Base-by-base conservation (phyloP, 441 rosid genomes). In the Biscutella laevigata region DNA sequence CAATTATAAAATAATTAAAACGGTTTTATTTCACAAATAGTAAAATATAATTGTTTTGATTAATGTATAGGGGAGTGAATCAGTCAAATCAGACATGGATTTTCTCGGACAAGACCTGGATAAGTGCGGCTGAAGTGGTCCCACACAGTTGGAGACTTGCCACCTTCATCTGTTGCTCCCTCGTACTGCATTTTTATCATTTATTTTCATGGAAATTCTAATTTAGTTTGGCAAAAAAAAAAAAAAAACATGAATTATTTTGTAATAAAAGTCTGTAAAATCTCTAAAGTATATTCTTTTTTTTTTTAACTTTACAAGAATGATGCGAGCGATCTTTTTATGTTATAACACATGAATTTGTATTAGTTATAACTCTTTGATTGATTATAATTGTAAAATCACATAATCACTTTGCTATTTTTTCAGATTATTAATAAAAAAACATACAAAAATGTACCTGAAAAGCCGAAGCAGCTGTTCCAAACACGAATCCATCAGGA, bases 81-180 rank as follows among this genome's bases (percentile, higher is more conserved):
- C 19, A 7, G 38, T 14, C 14, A 37, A 16, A 20, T 17, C 15
- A 4, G 22, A 22, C 46, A 29, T 10, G 12, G 22, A 22, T 3
- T 49, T 47, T 10, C 16, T 24, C 1, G 7, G 44, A 43, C 55
- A 40, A n/a, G 5, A 84, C 94, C 80, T 71, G 94, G 86, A 59
- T 70, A 61, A 26, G 39, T 56, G 60, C 61, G 71, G 66, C 81
- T 69, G 74, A 59, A 83, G 17, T 64, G 47, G 48, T 86, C 90
- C 95, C 95, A 86, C 15, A 68, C 57, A 29, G 86, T 71, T 14
- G 75, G 72, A 30, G 75, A 69, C 66, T 61, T 77, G 0, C 88
- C 90, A 21, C 69, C 77, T 59, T 75, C 68, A 4, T 53, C 40
- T 24, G 78, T 79, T 53, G 84, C 90, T 53, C 95, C 95, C 76